phyloP scores from a whole-genome alignment of 129 eudicot genomes.

The carrot (Daucus carota) region DNA sequence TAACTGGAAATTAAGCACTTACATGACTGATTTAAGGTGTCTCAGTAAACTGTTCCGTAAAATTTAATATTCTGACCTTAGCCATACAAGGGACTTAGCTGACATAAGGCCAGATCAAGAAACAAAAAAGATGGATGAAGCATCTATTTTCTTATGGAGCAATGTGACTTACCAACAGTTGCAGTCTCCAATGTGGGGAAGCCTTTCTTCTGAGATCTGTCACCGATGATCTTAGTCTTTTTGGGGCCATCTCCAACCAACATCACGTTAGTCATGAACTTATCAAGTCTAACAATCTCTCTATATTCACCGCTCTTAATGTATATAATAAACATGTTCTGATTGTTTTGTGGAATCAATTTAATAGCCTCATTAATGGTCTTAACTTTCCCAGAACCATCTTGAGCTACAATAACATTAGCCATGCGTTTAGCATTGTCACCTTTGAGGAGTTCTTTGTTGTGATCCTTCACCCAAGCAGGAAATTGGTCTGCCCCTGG shows the following conservation, averaged over 20 bases:
- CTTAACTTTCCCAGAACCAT: conserved; percentile 26
- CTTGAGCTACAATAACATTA: conserved; percentile 25
- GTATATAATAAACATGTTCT: conserved; percentile 17
- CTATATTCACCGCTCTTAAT: conserved; percentile 36
- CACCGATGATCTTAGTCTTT: conserved; percentile 34
- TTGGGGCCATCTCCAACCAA: conserved; percentile 39
- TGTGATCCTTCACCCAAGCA: background rate
- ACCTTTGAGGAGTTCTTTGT: conserved; percentile 12
- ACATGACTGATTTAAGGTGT: background rate
- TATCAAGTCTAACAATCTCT: conserved; percentile 27
- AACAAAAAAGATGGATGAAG: background rate
- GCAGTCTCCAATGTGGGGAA: conserved; percentile 19
- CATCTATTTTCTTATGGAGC: background rate
- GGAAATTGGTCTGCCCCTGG: background rate
- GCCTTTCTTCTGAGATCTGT: conserved; percentile 23
- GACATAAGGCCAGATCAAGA: background rate
- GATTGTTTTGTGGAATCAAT: conserved; percentile 19
- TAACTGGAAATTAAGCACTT: background rate
- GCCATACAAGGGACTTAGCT: background rate
- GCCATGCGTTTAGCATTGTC: background rate
- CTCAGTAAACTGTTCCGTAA: background rate
- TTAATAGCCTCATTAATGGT: conserved; percentile 26
- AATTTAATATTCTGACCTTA: no score
- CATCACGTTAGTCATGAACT: conserved; percentile 13
- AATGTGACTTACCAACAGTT: conserved; percentile 30